A percentile compares a stretch with the other conserved stretches of the same genome.
Evolutionary conservation across 208 protist genomes (phyloP).

Genomic region (Herpetomonas samuelpessoai): DNA sequence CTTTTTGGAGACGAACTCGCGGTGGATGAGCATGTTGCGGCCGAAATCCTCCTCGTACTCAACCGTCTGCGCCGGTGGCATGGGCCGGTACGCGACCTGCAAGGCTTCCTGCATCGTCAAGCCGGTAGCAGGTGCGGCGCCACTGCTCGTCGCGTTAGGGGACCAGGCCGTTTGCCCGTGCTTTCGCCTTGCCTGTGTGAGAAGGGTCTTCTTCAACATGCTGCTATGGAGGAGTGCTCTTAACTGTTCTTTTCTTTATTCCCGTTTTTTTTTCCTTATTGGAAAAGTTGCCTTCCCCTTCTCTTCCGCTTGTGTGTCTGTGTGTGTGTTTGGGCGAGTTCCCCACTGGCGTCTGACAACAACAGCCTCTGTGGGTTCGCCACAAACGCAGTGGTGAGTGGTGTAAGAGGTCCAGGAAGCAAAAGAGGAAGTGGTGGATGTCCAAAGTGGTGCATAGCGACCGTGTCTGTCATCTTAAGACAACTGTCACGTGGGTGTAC

Average conservation of each 20-base stretch:
- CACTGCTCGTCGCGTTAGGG: conserved; percentile 55
- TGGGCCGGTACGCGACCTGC: conserved; percentile 80
- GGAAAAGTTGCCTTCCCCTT: too few relatives aligned
- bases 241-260: conserved; percentile 4
- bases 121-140: conserved; percentile 61
- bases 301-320: too few relatives aligned
- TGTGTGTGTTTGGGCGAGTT: too few relatives aligned
- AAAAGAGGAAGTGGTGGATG: too few relatives aligned
- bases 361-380: too few relatives aligned
- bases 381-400: too few relatives aligned
- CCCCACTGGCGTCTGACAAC: too few relatives aligned
- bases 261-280: too few relatives aligned
- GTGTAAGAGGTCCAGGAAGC: too few relatives aligned
- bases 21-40: conserved; percentile 81
- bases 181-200: conserved; percentile 40
- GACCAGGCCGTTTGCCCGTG: conserved; percentile 76
- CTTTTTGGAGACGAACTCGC: conserved; percentile 75
- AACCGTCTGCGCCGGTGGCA: conserved; percentile 70
- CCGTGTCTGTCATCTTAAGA: too few relatives aligned
- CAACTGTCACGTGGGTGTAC: too few relatives aligned
- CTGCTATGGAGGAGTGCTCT: background rate
- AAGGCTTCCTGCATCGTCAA: conserved; percentile 76
- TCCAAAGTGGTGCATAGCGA: too few relatives aligned
- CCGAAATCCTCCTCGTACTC: conserved; percentile 90
- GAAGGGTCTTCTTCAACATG: conserved; percentile 23